phyloP scores from a whole-genome alignment of 2,329 filamentous ascomycete genomes.

The Xylaria sp. region DNA sequence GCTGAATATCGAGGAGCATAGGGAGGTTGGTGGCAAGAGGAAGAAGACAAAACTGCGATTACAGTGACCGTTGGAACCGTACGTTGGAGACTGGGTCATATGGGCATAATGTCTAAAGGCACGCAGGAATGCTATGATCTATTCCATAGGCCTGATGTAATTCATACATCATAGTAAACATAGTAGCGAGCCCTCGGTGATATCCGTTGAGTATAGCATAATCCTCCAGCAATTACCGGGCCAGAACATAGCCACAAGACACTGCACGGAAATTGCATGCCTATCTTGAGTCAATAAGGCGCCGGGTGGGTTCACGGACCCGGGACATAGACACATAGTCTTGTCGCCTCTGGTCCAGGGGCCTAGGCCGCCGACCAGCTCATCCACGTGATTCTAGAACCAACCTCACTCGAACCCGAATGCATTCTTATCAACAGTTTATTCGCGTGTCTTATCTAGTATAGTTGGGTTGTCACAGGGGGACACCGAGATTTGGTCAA shows the following conservation, averaged over 20 bases:
- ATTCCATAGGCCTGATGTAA: neutral
- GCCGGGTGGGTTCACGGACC: neutral
- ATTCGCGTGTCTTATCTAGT: neutral
- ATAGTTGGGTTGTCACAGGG: neutral
- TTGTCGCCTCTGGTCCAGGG: conserved; percentile 6
- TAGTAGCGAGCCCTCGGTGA: neutral
- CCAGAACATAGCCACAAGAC: conserved; percentile 8
- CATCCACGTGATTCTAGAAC: conserved; percentile 1
- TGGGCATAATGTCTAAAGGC: neutral
- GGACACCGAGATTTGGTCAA: neutral
- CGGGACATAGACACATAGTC: neutral
- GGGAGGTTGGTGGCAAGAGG: conserved; percentile 89
- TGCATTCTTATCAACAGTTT: neutral
- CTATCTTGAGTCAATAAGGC: neutral
- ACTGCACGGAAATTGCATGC: neutral
- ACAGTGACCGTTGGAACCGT: conserved; percentile 32
- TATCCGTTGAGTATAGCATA: neutral
- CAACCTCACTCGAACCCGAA: neutral
- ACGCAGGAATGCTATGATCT: neutral
- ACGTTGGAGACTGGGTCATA: neutral
- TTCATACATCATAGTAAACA: neutral
- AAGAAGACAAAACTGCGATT: conserved; percentile 68
- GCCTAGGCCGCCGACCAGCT: neutral
- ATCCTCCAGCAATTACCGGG: neutral
- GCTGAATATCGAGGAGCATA: conserved; percentile 90